phyloP scores from a whole-genome alignment of 805 yeast species.

The Candida hungchunana region DNA sequence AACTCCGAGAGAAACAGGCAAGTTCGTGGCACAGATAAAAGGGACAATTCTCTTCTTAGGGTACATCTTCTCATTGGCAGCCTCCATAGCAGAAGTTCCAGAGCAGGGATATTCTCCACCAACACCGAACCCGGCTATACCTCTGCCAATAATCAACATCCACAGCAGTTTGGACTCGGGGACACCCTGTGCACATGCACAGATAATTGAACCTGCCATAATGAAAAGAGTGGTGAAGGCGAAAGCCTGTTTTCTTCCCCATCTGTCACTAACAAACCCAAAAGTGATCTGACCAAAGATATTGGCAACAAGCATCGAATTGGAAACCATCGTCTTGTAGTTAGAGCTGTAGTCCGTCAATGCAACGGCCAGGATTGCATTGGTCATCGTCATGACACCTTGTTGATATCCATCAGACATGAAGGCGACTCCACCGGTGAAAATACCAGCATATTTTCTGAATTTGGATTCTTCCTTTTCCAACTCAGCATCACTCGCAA shows the following conservation, averaged over 20 bases:
- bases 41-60: slow-evolving; percentile 39
- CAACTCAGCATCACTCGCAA: too few relatives aligned
- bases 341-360: slow-evolving; percentile 15
- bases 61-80: slow-evolving; percentile 41
- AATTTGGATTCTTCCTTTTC: slow-evolving; percentile 1
- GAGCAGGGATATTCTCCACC: slow-evolving; percentile 70
- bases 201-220: slow-evolving; percentile 51
- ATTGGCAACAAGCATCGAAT: slow-evolving; percentile 48
- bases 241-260: slow-evolving; percentile 60
- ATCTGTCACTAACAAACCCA: slow-evolving; percentile 53
- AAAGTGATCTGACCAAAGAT: slow-evolving; percentile 57
- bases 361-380: slow-evolving; percentile 20
- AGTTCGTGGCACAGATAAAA: slow-evolving; percentile 40
- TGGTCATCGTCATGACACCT: slow-evolving; percentile 26
- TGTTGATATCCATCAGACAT: slow-evolving; percentile 28
- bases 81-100: slow-evolving; percentile 59
- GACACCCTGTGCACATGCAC: slow-evolving; percentile 56
- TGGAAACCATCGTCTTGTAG: slow-evolving; percentile 31
- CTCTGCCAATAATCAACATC: slow-evolving; percentile 52
- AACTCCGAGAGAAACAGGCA: slow-evolving; percentile 45
- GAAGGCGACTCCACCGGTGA: slow-evolving; percentile 25
- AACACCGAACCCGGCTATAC: slow-evolving; percentile 57
- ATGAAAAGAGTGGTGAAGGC: slow-evolving; percentile 54
- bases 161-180: slow-evolving; percentile 42
- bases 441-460: slow-evolving; percentile 9